Evolutionary conservation across 129 eudicot species (phyloP).

Genomic region (Saposhnikovia divaricata): DNA sequence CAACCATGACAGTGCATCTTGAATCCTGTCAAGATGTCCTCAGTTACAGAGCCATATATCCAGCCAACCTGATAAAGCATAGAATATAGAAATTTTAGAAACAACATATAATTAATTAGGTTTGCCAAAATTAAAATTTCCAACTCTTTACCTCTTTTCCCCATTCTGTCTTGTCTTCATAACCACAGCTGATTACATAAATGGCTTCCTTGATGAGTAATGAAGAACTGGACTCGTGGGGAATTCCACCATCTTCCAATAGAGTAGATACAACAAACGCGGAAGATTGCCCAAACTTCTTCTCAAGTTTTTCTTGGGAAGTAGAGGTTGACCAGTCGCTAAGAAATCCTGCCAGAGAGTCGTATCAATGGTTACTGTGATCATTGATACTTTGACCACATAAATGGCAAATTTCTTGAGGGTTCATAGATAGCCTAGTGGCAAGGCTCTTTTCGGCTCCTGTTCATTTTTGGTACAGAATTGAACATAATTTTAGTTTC

Average conservation of each 20-base stretch:
- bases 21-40: constrained; percentile 69
- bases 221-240: constrained; percentile 39
- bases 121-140: background rate
- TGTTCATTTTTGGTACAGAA: no score
- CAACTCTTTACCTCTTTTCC: constrained; percentile 56
- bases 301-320: constrained; percentile 44
- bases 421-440: background rate
- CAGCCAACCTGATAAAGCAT: constrained; percentile 44
- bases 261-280: constrained; percentile 40
- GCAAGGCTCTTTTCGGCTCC: no score
- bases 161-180: constrained; percentile 71
- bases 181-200: constrained; percentile 66
- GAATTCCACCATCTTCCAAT: constrained; percentile 54
- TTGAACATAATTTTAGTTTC: no score
- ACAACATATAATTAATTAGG: background rate
- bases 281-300: constrained; percentile 60
- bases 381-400: background rate
- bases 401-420: background rate
- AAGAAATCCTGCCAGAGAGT: background rate
- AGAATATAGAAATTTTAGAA: background rate
- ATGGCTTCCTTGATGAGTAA: constrained; percentile 56
- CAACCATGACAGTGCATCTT: constrained; percentile 72
- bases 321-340: constrained; percentile 34
- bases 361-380: background rate
- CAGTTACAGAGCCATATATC: constrained; percentile 67